phyloP scores from a whole-genome alignment of 2,329 filamentous ascomycete species.

The Tolypocladium sp. region DNA sequence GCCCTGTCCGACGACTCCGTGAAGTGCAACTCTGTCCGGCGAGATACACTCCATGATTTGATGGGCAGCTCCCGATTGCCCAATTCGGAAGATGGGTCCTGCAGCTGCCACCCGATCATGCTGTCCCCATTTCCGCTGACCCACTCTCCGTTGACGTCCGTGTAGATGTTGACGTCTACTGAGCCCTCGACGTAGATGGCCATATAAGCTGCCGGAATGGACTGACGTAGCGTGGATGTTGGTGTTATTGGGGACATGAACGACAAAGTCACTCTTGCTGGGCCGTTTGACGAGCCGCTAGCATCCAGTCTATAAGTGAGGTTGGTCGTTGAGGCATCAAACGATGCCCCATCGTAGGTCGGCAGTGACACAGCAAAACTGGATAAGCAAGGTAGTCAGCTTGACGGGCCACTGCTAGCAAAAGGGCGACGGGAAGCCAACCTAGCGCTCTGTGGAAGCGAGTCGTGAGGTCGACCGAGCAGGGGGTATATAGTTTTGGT shows the following conservation, averaged over 20 bases:
- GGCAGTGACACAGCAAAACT: conserved; percentile 31
- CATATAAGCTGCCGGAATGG: conserved; percentile 74
- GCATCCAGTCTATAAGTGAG: conserved; percentile 34
- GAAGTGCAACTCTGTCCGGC: conserved; percentile 56
- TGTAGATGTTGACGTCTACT: conserved; percentile 54
- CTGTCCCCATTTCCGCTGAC: conserved; percentile 66
- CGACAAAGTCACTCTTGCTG: conserved; percentile 33
- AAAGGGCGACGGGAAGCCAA: conserved; percentile 8
- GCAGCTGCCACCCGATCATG: conserved; percentile 60
- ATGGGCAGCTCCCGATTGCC: conserved; percentile 22
- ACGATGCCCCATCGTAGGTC: conserved; percentile 32
- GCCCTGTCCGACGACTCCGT: conserved; percentile 65
- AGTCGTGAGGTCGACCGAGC: conserved; percentile 42
- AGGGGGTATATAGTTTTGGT: conserved; percentile 37
- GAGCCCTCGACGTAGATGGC: conserved; percentile 60
- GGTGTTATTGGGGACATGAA: conserved; percentile 73
- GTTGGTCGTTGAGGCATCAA: conserved; percentile 41
- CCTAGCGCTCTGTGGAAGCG: conserved; percentile 21
- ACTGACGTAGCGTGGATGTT: conserved; percentile 70
- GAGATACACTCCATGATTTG: conserved; percentile 59
- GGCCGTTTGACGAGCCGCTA: conserved; percentile 13
- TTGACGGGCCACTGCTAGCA: not conserved
- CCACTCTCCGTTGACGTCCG: conserved; percentile 70
- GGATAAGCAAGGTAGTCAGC: not conserved
- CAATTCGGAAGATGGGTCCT: conserved; percentile 8